These are phyloP conservation scores for Datura wrightii DNA, from an alignment of 257 asterid genomes.

Conservation along the genomic window DNA sequence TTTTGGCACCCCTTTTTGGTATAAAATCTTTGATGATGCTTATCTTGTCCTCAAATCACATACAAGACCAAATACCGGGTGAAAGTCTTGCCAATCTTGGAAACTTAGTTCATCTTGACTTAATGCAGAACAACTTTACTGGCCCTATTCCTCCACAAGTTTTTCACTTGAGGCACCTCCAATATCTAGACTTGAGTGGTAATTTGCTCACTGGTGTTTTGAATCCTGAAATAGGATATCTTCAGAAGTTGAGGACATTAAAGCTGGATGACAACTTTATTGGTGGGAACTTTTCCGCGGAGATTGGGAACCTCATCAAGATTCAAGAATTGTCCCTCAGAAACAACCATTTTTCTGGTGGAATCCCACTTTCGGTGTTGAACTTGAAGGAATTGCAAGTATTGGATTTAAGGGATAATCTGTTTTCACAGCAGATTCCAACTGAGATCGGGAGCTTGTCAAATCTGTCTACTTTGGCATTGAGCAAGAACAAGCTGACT, in stretches of 20 bases:
- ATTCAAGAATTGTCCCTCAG: constrained; percentile 35
- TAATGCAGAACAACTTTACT: constrained; percentile 37
- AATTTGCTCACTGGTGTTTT: constrained; percentile 35
- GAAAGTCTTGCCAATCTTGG: constrained; percentile 33
- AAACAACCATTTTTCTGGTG: constrained; percentile 40
- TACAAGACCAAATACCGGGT: constrained; percentile 41
- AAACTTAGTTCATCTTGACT: constrained; percentile 36
- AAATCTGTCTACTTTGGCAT: constrained; percentile 40
- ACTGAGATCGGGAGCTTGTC: constrained; percentile 35
- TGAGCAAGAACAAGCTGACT: constrained; percentile 42
- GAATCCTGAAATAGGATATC: constrained; percentile 31
- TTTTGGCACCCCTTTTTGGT: constrained; percentile 40
- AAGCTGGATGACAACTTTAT: constrained; percentile 37
- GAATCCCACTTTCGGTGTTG: constrained; percentile 33
- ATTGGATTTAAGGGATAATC: constrained; percentile 39
- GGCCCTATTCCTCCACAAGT: constrained; percentile 42
- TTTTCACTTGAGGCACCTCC: constrained; percentile 38
- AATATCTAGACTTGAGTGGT: constrained; percentile 41
- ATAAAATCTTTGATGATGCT: constrained; percentile 39
- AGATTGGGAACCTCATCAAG: constrained; percentile 40
- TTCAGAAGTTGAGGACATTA: constrained; percentile 33
- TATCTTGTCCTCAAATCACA: constrained; percentile 40
- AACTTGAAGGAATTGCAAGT: constrained; percentile 31
- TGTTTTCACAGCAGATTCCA: constrained; percentile 37
- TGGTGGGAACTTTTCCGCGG: constrained; percentile 37